Conservation (phyloP, 2,329 filamentous ascomycete species). For the Aspergillus bombycis region DNA sequence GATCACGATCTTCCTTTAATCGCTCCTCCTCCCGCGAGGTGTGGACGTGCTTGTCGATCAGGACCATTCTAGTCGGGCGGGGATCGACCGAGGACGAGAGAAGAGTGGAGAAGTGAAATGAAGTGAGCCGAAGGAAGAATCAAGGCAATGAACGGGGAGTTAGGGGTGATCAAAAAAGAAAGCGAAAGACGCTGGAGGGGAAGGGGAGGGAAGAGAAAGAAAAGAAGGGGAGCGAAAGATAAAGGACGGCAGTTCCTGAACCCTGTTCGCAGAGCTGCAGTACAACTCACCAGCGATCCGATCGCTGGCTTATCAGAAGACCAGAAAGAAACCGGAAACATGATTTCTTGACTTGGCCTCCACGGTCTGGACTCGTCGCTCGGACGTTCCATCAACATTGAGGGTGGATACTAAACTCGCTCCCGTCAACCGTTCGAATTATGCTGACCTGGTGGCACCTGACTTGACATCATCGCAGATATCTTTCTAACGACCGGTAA, state of each 20-base stretch:
- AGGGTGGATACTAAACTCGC: background rate
- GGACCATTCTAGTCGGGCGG: slow-evolving; percentile 68
- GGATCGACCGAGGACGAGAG: background rate
- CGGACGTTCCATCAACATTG: too few species aligned
- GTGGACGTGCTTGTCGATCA: slow-evolving; percentile 85
- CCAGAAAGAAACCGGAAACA: background rate
- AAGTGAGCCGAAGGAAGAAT: background rate
- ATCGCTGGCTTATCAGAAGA: slow-evolving; percentile 8
- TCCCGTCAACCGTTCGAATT: background rate
- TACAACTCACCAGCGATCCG: slow-evolving; percentile 8
- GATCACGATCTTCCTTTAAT: slow-evolving; percentile 80
- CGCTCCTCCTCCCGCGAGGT: slow-evolving; percentile 89
- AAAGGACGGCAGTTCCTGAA: slow-evolving; percentile 10
- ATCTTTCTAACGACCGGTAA: too few species aligned
- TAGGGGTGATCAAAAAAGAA: background rate
- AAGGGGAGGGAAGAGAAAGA: slow-evolving; percentile 3
- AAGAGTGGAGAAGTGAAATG: background rate
- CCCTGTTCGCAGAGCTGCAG: slow-evolving; percentile 4
- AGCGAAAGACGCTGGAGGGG: background rate
- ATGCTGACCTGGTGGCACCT: background rate
- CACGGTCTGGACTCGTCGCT: background rate
- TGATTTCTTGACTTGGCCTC: slow-evolving; percentile 2
- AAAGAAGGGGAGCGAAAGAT: background rate
- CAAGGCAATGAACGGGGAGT: background rate
- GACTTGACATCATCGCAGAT: background rate